Base-by-base conservation (phyloP, 139 green algal genomes). In the Trebouxia sp. region DNA sequence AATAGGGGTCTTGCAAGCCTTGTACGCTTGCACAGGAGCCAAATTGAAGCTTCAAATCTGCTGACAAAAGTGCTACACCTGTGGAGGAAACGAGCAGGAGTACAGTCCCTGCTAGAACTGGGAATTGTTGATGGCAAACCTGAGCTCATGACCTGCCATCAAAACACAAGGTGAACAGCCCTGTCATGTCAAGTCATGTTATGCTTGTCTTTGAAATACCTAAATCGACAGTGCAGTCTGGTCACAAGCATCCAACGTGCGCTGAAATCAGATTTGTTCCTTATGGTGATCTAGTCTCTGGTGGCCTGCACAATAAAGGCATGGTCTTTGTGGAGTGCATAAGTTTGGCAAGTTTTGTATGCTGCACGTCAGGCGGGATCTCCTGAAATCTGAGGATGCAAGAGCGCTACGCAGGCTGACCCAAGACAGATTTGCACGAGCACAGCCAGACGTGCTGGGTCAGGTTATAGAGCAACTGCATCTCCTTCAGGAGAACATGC, bases 391-490 rank as follows among this genome's bases (percentile, higher is more conserved):
- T 22, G 62, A 39, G 26, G 62, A 72, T 14, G 62, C 32, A 45
- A 35, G 6, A 45, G 62, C 62, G 43, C 15, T 72, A 28, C 3
- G 12, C 43, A 6, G 32, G 26, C 37, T 72, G 32, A 39, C 9
- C 20, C n/a, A 35, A 11, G 62, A 45, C 35, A 6, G 11, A 24
- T 72, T 11, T 9, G n/a, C 69, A 3, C 24, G 10, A 56, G 69
- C 69, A 56, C 10, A 39, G 26, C 41, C 41, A 56, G 69, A 37
- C 4, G 24, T 56, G 6, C 39, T 77, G 39, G 39, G 24, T 11
- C 26, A 38, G n/a, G 39, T 53, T 4, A 22, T 77, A 26, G 14
- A 77, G 42, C 26, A 56, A 41, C 69, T 77, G 69, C 69, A 77
- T 55, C 17, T 24, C 22, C 37, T 56, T 14, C 69, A 77, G 42